Conservation (phyloP, 768 basidiomycete species). For the Daedaleopsis nitida region DNA sequence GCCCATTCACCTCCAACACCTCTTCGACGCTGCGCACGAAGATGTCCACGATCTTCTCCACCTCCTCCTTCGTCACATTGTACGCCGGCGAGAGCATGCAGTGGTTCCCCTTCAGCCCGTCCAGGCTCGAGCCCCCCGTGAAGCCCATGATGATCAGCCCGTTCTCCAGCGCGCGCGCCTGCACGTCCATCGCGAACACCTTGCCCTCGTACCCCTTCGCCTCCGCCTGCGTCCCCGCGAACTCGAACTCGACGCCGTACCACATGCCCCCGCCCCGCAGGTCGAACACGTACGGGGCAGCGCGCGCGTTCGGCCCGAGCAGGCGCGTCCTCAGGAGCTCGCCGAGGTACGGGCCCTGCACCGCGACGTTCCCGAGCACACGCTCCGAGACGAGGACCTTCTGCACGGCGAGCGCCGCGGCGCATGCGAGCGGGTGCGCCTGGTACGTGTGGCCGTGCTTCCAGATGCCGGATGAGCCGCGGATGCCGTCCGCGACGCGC, state of each 20-base stretch:
- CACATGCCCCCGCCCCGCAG: slow-evolving; percentile 84
- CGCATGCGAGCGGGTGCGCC: slow-evolving; percentile 76
- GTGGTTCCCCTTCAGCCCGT: slow-evolving; percentile 75
- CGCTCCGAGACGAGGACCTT: slow-evolving; percentile 68
- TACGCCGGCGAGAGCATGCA: slow-evolving; percentile 80
- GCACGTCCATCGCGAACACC: slow-evolving; percentile 68
- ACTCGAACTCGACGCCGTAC: slow-evolving; percentile 85
- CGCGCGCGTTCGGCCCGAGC: slow-evolving; percentile 52
- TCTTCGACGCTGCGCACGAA: slow-evolving; percentile 72
- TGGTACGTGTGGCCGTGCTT: slow-evolving; percentile 88
- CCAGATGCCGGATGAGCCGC: slow-evolving; percentile 67
- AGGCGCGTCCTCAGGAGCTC: slow-evolving; percentile 56
- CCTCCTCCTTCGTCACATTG: slow-evolving; percentile 69
- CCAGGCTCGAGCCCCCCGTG: slow-evolving; percentile 64
- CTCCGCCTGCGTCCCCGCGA: slow-evolving; percentile 44
- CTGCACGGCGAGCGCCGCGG: slow-evolving; percentile 82
- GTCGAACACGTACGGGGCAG: slow-evolving; percentile 72
- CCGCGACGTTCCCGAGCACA: slow-evolving; percentile 63
- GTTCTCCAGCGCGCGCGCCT: slow-evolving; percentile 67
- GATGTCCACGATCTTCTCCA: slow-evolving; percentile 65
- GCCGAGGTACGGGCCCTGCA: slow-evolving; percentile 59
- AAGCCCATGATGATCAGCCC: slow-evolving; percentile 76
- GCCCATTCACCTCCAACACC: slow-evolving; percentile 44
- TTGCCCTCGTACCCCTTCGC: slow-evolving; percentile 36
- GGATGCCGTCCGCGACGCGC: slow-evolving; percentile 69